Evolutionary conservation across 179 eudicot species (phyloP).

Genomic region (Silene coronaria): DNA sequence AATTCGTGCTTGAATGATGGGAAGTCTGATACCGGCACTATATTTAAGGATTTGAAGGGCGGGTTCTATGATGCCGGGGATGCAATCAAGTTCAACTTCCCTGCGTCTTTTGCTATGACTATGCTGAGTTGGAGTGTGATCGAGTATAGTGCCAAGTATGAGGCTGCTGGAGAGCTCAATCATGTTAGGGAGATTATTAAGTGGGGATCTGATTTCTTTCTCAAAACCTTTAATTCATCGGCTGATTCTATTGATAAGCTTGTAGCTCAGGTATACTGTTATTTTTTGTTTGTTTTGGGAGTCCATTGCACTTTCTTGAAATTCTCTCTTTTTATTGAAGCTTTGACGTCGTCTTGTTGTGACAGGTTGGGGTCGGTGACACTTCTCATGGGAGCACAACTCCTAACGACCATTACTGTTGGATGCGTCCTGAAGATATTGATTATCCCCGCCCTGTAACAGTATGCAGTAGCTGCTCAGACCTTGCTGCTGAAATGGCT

Average conservation of each 20-base stretch:
- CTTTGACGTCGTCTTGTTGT: neutral
- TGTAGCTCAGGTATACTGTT: constrained; percentile 55
- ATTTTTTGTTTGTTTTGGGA: neutral
- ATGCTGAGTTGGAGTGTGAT: constrained; percentile 98
- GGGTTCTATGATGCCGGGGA: constrained; percentile 98
- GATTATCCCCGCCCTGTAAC: constrained; percentile 58
- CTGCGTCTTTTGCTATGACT: constrained; percentile 72
- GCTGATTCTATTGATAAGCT: constrained; percentile 62
- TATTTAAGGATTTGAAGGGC: constrained; percentile 61
- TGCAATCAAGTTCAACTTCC: constrained; percentile 90
- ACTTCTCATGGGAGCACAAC: constrained; percentile 61
- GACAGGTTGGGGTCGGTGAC: constrained; percentile 79
- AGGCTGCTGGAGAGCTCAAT: constrained; percentile 85
- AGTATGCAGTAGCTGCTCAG: constrained; percentile 56
- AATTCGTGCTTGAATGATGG: constrained; percentile 85
- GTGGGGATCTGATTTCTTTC: constrained; percentile 95
- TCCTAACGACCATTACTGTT: constrained; percentile 88
- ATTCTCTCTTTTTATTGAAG: neutral
- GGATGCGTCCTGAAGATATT: constrained; percentile 92
- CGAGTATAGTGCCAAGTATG: constrained; percentile 84
- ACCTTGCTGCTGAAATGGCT: constrained; percentile 93
- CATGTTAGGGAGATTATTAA: constrained; percentile 78
- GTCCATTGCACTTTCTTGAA: neutral
- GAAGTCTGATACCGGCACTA: constrained; percentile 34
- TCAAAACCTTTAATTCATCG: constrained; percentile 78